A percentile compares a stretch with the other conserved stretches of the same genome.
Conservation (phyloP, 163 green algal genomes). For the Chlorella variabilis region DNA sequence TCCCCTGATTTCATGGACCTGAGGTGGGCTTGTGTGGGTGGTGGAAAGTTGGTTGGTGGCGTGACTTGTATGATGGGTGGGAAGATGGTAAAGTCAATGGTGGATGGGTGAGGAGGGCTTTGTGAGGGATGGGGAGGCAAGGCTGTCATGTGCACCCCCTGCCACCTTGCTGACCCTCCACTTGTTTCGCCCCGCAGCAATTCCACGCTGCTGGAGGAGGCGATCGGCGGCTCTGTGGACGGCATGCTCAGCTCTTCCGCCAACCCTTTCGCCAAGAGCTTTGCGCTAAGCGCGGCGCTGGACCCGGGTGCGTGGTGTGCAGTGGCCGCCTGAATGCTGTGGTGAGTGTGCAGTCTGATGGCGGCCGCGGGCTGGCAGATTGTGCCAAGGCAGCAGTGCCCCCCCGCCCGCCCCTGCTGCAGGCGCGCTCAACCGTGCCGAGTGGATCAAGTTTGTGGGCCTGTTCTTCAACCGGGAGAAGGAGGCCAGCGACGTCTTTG, state of each 20-base stretch:
- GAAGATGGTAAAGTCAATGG: not conserved
- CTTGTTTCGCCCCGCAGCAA: not conserved
- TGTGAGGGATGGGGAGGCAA: too few species aligned
- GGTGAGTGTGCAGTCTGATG: too few species aligned
- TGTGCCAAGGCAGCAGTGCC: not conserved
- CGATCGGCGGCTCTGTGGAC: slow-evolving; percentile 39
- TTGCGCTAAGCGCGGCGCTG: slow-evolving; percentile 52
- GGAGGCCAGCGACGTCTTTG: slow-evolving; percentile 70
- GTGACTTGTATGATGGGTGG: not conserved
- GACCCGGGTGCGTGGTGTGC: slow-evolving; percentile 45
- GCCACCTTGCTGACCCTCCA: not conserved
- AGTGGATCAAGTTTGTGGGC: slow-evolving; percentile 93
- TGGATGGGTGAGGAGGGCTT: not conserved
- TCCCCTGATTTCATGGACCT: slow-evolving; percentile 18
- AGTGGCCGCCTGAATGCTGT: not conserved
- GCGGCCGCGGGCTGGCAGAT: too few species aligned
- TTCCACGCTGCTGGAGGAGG: slow-evolving; percentile 27
- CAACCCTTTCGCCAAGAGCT: slow-evolving; percentile 6
- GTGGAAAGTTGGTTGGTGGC: too few species aligned
- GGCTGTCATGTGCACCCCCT: too few species aligned
- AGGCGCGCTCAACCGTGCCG: slow-evolving; percentile 78
- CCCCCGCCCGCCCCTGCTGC: not conserved
- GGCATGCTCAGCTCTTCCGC: slow-evolving; percentile 39
- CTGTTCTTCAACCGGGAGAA: slow-evolving; percentile 91
- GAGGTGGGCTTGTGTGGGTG: not conserved